Evolutionary conservation across 2,329 filamentous ascomycete species (phyloP).

Genomic region (Lachnellula willkommii): DNA sequence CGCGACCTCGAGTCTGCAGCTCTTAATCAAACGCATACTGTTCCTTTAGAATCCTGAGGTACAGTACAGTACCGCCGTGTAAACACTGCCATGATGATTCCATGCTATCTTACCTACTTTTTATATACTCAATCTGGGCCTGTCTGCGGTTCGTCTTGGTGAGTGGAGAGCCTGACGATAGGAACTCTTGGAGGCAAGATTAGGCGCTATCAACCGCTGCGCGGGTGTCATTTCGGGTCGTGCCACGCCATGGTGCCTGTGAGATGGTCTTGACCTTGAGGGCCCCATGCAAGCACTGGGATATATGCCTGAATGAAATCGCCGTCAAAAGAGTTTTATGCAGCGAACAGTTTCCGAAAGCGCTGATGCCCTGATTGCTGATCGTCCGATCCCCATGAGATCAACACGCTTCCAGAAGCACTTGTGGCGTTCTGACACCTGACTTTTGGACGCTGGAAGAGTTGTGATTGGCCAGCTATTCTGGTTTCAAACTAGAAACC

Average conservation of each 20-base stretch:
- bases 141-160: too few species aligned
- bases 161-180: background rate
- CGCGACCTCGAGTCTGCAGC: conserved; percentile 6
- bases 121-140: too few species aligned
- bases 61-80: background rate
- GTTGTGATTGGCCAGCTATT: background rate
- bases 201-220: background rate
- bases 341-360: too few species aligned
- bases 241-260: too few species aligned
- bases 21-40: conserved; percentile 5
- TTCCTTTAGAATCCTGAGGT: conserved; percentile 3
- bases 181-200: background rate
- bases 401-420: too few species aligned
- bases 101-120: background rate
- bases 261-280: too few species aligned
- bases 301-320: background rate
- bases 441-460: background rate
- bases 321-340: background rate
- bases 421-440: background rate
- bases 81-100: background rate
- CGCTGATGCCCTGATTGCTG: too few species aligned
- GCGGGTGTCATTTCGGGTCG: background rate
- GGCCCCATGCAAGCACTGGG: background rate
- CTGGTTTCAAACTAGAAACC: background rate
- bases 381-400: too few species aligned